These are phyloP conservation scores for Phoma herbarum DNA, from an alignment of 2,329 filamentous ascomycete genomes.

Conservation along the genomic window DNA sequence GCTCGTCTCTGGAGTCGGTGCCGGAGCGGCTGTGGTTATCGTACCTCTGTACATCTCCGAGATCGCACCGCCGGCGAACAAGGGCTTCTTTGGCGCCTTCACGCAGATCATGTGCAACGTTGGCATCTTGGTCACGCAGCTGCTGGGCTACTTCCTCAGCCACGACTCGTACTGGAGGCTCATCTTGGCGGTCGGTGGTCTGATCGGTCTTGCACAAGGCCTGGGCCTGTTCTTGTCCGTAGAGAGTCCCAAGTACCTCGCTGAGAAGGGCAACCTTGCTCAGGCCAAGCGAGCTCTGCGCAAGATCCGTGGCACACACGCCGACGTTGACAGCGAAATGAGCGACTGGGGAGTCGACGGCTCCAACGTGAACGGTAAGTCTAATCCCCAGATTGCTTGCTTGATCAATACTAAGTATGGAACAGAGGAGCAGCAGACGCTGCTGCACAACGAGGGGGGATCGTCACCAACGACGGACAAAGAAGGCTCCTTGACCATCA, in stretches of 20 bases:
- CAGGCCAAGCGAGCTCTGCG: slow-evolving; percentile 74
- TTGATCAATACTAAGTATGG: slow-evolving; percentile 23
- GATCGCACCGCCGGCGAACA: slow-evolving; percentile 73
- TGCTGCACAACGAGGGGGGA: slow-evolving; percentile 61
- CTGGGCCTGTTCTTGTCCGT: slow-evolving; percentile 74
- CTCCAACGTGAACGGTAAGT: slow-evolving; percentile 41
- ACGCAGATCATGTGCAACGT: slow-evolving; percentile 95
- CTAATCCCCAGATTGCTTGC: rapidly evolving
- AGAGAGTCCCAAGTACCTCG: slow-evolving; percentile 89
- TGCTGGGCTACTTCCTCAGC: slow-evolving; percentile 87
- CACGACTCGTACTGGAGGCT: slow-evolving; percentile 81
- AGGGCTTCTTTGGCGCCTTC: slow-evolving; percentile 81
- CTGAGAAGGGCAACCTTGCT: slow-evolving; percentile 67
- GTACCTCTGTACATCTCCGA: slow-evolving; percentile 96
- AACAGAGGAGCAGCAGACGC: slow-evolving; percentile 72
- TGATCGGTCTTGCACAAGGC: slow-evolving; percentile 72
- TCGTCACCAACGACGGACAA: slow-evolving; percentile 37
- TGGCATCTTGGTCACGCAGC: slow-evolving; percentile 85
- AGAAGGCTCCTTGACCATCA: slow-evolving; percentile 53
- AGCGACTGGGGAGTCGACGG: slow-evolving; percentile 56
- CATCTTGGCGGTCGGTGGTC: slow-evolving; percentile 77
- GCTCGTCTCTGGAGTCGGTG: slow-evolving; percentile 81
- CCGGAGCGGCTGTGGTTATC: slow-evolving; percentile 89
- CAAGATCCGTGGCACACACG: slow-evolving; percentile 74
- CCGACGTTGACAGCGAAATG: slow-evolving; percentile 78